phyloP scores from a whole-genome alignment of 768 basidiomycete genomes.

The Imleria badia region DNA sequence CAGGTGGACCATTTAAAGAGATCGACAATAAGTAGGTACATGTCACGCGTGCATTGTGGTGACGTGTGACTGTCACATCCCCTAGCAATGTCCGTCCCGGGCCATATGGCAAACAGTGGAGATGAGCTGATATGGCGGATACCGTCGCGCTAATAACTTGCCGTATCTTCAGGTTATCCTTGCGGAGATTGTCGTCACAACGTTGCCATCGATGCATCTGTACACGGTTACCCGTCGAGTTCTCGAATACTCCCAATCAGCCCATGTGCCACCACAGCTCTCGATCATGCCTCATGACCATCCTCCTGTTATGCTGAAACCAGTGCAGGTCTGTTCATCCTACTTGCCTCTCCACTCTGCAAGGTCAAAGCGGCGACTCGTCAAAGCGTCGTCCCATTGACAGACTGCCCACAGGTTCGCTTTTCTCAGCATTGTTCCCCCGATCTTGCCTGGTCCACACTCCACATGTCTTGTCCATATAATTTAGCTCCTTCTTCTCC shows the following conservation, averaged over 20 bases:
- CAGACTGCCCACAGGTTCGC: not conserved
- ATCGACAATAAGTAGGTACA: too few relatives aligned
- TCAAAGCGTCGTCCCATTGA: conserved; percentile 5
- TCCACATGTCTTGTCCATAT: conserved; percentile 23
- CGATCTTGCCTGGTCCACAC: conserved; percentile 15
- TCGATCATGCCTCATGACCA: conserved; percentile 16
- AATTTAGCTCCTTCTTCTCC: conserved; percentile 1
- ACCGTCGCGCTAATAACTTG: too few relatives aligned
- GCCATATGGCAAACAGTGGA: too few relatives aligned
- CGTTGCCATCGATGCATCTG: too few relatives aligned
- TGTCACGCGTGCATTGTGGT: conserved; percentile 14
- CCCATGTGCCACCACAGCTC: conserved; percentile 1
- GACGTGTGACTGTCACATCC: conserved; percentile 4
- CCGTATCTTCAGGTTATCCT: too few relatives aligned
- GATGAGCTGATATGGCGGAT: too few relatives aligned
- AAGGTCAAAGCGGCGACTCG: conserved; percentile 13
- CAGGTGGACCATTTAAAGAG: too few relatives aligned
- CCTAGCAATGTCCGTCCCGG: conserved; percentile 1
- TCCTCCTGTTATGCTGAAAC: conserved; percentile 9
- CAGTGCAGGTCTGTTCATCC: conserved; percentile 6
- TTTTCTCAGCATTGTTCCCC: conserved; percentile 18
- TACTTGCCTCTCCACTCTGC: not conserved
- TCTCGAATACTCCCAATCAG: too few relatives aligned
- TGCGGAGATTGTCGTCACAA: conserved; percentile 23
- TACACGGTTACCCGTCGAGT: not conserved